Base-by-base conservation (phyloP, 2,329 filamentous ascomycete species). In the Thelonectria discophora region DNA sequence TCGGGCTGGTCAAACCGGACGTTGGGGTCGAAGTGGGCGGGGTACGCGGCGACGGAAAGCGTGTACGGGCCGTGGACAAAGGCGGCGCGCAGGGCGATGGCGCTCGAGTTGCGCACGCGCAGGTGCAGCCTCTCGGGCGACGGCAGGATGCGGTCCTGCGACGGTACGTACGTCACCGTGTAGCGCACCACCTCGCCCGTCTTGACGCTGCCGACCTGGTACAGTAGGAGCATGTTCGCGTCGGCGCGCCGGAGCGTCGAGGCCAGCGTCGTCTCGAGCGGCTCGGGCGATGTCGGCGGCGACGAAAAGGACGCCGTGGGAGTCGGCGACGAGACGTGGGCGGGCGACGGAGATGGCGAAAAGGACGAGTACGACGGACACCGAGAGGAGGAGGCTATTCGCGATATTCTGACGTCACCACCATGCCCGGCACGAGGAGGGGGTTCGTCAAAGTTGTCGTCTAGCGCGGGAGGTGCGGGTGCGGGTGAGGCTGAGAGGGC, bases 11-110 rank as follows among this genome's bases (percentile, higher is more conserved):
- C 86, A 69, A 91, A 89, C 74, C 92, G 93, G 67, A 84, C 81
- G 77, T 97, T 93, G 2, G 94, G 93, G 71, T 94, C 86, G 80
- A 95, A 98, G 48, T 84, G 87, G 15, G 91, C 84, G 1, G 94
- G 93, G 71, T 96, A 97, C 21, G 93, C 91, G 53, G 94, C 89
- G 50, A 94, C 90, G 72, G 93, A 93, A 39, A 98, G 85, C 1
- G 90, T 96, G 75, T 99, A 99, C 1, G 95, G 95, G 0, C 95
- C 95, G 78, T 97, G 95, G 55, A 99, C 90, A 76, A 97, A 99
- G 58, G 95, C 95, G 55, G 95, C 95, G 73, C 95, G 92, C 40
- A 98, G 83, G 15, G 95, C 92, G 66, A 97, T 92, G 59, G 92
- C 90, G 40, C 91, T 95, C 10, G 92, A 94, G 77, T 99, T 99